phyloP scores from a whole-genome alignment of 2,329 filamentous ascomycete genomes.

The Aspergillus sp. region DNA sequence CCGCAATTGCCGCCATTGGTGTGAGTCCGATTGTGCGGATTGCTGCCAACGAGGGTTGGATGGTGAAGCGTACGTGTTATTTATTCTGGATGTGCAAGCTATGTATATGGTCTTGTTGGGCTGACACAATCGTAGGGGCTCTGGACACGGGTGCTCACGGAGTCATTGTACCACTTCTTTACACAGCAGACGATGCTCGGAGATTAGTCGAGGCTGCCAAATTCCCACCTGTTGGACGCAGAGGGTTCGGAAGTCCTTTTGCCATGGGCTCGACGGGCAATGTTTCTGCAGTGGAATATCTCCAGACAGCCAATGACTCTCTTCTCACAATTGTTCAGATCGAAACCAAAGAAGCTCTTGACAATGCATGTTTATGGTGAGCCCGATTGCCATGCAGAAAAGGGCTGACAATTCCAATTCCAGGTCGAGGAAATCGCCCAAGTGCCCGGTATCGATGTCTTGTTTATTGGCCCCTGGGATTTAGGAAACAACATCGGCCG shows the following conservation, averaged over 20 bases:
- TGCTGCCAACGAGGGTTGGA: constrained; percentile 52
- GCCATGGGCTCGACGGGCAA: constrained; percentile 38
- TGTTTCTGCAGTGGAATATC: constrained; percentile 39
- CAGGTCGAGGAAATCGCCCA: constrained; percentile 44
- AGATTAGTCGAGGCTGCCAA: constrained; percentile 46
- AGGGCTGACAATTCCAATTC: not conserved
- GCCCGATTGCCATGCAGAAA: not conserved
- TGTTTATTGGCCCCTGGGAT: constrained; percentile 50
- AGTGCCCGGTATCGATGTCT: constrained; percentile 45
- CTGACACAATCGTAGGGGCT: constrained; percentile 31
- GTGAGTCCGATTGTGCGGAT: constrained; percentile 42
- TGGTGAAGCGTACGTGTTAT: constrained; percentile 46
- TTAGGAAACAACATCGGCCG: constrained; percentile 51
- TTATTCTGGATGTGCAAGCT: too few relatives aligned
- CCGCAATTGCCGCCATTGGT: constrained; percentile 35
- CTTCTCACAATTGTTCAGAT: constrained; percentile 44
- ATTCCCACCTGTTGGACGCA: constrained; percentile 48
- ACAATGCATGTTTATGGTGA: constrained; percentile 19
- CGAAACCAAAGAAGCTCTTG: constrained; percentile 34
- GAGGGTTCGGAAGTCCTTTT: constrained; percentile 51
- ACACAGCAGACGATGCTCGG: constrained; percentile 46
- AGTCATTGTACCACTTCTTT: constrained; percentile 47
- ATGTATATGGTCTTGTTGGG: not conserved
- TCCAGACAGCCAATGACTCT: constrained; percentile 47
- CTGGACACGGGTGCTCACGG: constrained; percentile 54